Conservation (phyloP, 2,329 filamentous ascomycete species). For the Ambrosiella xylebori region DNA sequence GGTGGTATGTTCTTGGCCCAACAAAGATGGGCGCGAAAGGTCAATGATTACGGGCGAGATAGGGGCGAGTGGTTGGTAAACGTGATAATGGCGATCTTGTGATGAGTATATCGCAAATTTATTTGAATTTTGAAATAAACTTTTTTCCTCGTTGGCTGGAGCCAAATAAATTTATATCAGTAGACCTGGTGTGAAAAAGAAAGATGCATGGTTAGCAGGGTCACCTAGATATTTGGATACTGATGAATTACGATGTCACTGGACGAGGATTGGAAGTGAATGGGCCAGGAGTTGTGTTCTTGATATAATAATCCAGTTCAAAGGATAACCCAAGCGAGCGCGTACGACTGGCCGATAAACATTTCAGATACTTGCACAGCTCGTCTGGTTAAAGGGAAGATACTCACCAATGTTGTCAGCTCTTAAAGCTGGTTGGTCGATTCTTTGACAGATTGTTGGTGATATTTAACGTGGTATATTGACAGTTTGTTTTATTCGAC, state of each 20-base stretch:
- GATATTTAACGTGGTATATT: too few relatives aligned
- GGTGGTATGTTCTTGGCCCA: too few relatives aligned
- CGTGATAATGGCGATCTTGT: neutral
- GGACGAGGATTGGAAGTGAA: neutral
- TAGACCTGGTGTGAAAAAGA: neutral
- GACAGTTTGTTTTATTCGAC: too few relatives aligned
- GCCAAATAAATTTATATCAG: neutral
- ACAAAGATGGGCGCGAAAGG: too few relatives aligned
- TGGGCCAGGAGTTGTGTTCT: neutral
- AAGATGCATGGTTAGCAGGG: slow-evolving; percentile 4
- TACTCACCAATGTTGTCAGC: too few relatives aligned
- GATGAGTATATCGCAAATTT: neutral
- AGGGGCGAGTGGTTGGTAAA: too few relatives aligned
- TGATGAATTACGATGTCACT: neutral
- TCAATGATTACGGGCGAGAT: too few relatives aligned
- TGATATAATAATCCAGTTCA: neutral
- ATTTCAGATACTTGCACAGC: neutral
- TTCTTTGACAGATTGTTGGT: too few relatives aligned
- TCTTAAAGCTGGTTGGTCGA: too few relatives aligned
- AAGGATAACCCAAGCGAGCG: neutral
- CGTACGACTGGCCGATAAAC: neutral
- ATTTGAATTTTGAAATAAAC: neutral
- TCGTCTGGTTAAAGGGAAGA: neutral
- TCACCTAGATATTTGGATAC: neutral
- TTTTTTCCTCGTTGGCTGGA: neutral